These are phyloP conservation scores for Trichothecium sympodiale DNA, from an alignment of 2,329 filamentous ascomycete genomes.

Conservation along the genomic window DNA sequence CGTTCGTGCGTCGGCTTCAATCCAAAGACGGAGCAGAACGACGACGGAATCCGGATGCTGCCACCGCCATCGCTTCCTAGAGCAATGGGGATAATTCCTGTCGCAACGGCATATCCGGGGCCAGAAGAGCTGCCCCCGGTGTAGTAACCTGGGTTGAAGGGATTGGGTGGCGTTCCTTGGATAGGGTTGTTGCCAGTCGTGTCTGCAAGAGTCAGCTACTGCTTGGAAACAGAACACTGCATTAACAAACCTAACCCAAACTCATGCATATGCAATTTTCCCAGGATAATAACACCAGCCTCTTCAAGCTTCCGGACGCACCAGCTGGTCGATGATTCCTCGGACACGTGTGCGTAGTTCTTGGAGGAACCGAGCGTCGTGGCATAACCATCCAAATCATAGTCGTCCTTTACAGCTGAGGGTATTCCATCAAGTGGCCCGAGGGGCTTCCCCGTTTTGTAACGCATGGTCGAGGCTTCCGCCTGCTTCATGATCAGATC, in stretches of 20 bases:
- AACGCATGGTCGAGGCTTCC: conserved; percentile 31
- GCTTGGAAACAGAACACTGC: not conserved
- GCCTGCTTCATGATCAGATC: conserved; percentile 30
- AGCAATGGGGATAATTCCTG: conserved; percentile 60
- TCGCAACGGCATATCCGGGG: conserved; percentile 56
- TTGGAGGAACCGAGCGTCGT: conserved; percentile 52
- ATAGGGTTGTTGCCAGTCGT: conserved; percentile 67
- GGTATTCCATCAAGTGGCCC: conserved; percentile 63
- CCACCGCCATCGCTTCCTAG: conserved; percentile 66
- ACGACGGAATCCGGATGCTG: conserved; percentile 61
- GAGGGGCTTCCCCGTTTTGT: conserved; percentile 43
- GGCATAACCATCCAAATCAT: conserved; percentile 63
- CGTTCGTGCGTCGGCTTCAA: conserved; percentile 62
- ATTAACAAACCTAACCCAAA: conserved; percentile 49
- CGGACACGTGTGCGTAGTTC: conserved; percentile 30
- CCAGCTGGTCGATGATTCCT: conserved; percentile 37
- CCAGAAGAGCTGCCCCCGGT: conserved; percentile 68
- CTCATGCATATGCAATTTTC: conserved; percentile 69
- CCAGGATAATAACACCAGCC: conserved; percentile 59
- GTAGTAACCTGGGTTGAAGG: conserved; percentile 63
- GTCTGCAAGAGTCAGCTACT: conserved; percentile 27
- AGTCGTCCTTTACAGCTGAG: conserved; percentile 66
- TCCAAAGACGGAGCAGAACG: conserved; percentile 63
- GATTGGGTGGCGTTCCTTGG: conserved; percentile 65
- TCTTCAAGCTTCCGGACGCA: conserved; percentile 59